phyloP scores from a whole-genome alignment of 2,329 filamentous ascomycete genomes.

The Trichophyton verrucosum region DNA sequence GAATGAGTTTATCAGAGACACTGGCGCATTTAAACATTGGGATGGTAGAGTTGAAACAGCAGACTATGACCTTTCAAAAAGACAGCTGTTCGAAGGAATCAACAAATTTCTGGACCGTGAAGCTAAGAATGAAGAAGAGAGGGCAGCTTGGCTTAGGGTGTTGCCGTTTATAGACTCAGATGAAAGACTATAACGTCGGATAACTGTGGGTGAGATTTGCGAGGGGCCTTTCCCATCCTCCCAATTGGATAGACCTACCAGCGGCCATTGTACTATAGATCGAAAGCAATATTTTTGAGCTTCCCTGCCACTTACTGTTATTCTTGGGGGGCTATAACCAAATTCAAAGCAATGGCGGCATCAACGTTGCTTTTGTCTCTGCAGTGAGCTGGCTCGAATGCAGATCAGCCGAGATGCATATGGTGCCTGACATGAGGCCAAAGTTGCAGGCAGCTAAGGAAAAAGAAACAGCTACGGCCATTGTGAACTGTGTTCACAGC shows the following conservation, averaged over 20 bases:
- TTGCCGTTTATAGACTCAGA: constrained; percentile 13
- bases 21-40: constrained; percentile 19
- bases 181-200: neutral
- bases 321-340: neutral
- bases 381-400: neutral
- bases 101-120: constrained; percentile 17
- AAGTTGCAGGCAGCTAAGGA: neutral
- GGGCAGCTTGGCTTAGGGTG: constrained; percentile 15
- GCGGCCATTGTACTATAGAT: no score
- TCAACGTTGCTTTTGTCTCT: neutral
- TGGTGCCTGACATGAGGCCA: neutral
- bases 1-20: constrained; percentile 16
- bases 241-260: no score
- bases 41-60: constrained; percentile 8
- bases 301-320: neutral
- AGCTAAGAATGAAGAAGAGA: constrained; percentile 17
- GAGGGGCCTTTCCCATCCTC: no score
- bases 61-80: constrained; percentile 16
- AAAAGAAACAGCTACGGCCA: neutral
- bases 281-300: no score
- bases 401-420: neutral
- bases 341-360: neutral
- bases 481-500: no score
- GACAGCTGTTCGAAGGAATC: constrained; percentile 16
- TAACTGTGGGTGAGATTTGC: no score